These are phyloP conservation scores for Microthlaspi erraticum DNA, from an alignment of 345 rosid genomes.

Conservation along the genomic window DNA sequence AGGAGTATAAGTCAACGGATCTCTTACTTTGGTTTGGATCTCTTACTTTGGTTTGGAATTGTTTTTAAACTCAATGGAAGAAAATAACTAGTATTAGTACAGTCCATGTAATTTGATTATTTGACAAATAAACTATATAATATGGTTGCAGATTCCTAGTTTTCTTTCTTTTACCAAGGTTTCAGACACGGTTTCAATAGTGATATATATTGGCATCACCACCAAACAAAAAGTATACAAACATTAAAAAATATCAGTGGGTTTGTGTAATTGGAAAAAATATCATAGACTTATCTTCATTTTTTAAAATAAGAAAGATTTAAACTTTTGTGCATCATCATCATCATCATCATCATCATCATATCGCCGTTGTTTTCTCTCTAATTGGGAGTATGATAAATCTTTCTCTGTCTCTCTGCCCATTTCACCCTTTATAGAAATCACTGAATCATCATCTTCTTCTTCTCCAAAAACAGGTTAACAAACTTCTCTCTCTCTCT, in stretches of 20 bases:
- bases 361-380: slow-evolving; percentile 17
- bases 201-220: background rate
- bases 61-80: too few species aligned
- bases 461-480: slow-evolving; percentile 33
- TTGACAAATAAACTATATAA: background rate
- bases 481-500: slow-evolving; percentile 28
- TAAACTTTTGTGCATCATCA: background rate
- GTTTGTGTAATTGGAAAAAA: background rate
- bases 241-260: slow-evolving; percentile 11
- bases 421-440: slow-evolving; percentile 25
- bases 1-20: too few species aligned
- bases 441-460: slow-evolving; percentile 26
- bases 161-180: slow-evolving; percentile 10
- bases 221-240: slow-evolving; percentile 1
- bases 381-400: background rate
- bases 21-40: too few species aligned
- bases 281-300: too few species aligned
- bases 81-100: too few species aligned
- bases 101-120: too few species aligned
- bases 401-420: slow-evolving; percentile 26
- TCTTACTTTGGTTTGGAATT: too few species aligned
- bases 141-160: slow-evolving; percentile 3
- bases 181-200: background rate
- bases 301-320: background rate
- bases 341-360: background rate